These are phyloP conservation scores for Avicennia marina DNA, from an alignment of 257 asterid genomes.

Conservation along the genomic window DNA sequence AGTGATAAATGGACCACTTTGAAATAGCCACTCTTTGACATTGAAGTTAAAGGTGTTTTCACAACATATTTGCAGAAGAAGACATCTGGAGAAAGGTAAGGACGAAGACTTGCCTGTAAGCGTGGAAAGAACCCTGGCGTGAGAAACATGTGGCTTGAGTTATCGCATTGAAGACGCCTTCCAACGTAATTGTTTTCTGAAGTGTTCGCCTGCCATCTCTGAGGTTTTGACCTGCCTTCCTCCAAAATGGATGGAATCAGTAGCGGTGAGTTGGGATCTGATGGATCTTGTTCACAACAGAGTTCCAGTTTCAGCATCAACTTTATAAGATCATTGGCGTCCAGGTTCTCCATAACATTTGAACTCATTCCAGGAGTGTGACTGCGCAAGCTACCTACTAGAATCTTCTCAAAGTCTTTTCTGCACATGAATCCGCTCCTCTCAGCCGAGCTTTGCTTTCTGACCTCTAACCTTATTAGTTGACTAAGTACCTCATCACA, in stretches of 20 bases:
- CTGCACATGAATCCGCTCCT: slow-evolving; percentile 54
- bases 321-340: slow-evolving; percentile 49
- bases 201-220: slow-evolving; percentile 48
- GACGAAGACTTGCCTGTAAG: slow-evolving; percentile 53
- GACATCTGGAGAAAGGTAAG: neutral
- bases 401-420: slow-evolving; percentile 67
- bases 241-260: slow-evolving; percentile 63
- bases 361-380: slow-evolving; percentile 57
- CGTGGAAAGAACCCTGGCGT: slow-evolving; percentile 79
- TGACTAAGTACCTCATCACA: slow-evolving; percentile 65
- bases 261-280: slow-evolving; percentile 47
- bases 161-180: slow-evolving; percentile 71
- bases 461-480: slow-evolving; percentile 43
- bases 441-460: slow-evolving; percentile 34
- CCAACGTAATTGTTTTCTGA: slow-evolving; percentile 57
- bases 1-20: too few species aligned
- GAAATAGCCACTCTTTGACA: too few species aligned
- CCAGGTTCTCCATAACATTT: slow-evolving; percentile 53
- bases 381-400: slow-evolving; percentile 49
- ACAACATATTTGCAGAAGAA: neutral
- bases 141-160: slow-evolving; percentile 66
- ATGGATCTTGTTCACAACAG: slow-evolving; percentile 70
- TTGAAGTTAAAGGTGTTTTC: neutral
- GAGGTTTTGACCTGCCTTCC: slow-evolving; percentile 66
- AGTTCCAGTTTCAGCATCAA: slow-evolving; percentile 84